Evolutionary conservation across 192 early-diverging fungal species (phyloP).

Genomic region (Linnemannia hyalina): DNA sequence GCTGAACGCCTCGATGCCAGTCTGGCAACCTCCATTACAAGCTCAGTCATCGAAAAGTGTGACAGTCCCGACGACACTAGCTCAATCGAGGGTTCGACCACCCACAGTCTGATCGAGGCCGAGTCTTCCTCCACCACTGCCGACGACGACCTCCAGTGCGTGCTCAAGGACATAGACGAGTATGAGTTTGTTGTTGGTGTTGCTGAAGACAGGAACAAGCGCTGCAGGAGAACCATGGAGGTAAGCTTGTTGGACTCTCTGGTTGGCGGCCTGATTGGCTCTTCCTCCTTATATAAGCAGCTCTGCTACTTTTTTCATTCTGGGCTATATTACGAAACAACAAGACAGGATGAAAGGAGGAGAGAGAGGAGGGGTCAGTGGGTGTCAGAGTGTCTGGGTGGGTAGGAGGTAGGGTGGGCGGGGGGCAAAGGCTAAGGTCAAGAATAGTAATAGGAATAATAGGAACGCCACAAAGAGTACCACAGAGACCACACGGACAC

Average conservation of each 20-base stretch:
- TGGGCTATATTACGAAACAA: too few species aligned
- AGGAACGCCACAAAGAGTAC: too few species aligned
- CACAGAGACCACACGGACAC: too few species aligned
- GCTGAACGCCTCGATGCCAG: conserved; percentile 29
- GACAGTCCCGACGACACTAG: conserved; percentile 52
- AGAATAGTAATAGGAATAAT: too few species aligned
- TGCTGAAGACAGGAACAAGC: conserved; percentile 89
- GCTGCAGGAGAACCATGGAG: conserved; percentile 96
- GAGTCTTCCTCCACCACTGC: not conserved
- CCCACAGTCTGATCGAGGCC: conserved; percentile 17
- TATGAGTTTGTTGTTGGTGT: conserved; percentile 72
- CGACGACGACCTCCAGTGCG: conserved; percentile 35
- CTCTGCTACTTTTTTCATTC: too few species aligned
- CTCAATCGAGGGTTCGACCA: conserved; percentile 43
- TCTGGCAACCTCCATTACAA: conserved; percentile 32
- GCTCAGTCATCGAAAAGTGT: conserved; percentile 44
- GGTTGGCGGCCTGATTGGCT: too few species aligned
- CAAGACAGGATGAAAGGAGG: too few species aligned
- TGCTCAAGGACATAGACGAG: conserved; percentile 46
- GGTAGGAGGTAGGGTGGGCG: too few species aligned
- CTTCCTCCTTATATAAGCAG: too few species aligned
- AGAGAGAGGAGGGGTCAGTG: too few species aligned
- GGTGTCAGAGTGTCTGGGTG: too few species aligned
- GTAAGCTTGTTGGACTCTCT: conserved; percentile 9
- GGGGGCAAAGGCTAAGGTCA: too few species aligned